Evolutionary conservation across 768 basidiomycete species (phyloP), one percentile per base, ranked within the genome.

Genomic region (Termitomyces titanicus): DNA sequence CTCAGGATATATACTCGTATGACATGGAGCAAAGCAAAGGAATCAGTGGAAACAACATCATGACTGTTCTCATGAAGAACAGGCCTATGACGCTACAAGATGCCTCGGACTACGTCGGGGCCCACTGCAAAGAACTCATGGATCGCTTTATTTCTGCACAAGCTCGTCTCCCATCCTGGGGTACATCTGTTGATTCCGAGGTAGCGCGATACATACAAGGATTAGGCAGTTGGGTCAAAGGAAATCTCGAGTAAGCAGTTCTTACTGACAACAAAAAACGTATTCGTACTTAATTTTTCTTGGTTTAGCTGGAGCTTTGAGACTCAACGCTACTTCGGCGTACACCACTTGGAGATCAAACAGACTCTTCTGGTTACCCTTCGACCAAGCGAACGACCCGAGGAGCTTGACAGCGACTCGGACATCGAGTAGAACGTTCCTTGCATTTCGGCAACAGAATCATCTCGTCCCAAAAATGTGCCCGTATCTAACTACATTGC

Each of bases 11-110:
- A 15, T 87, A 86, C 63, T 87, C 84, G 8, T 89, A 88, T 68
- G 82, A 86, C 66, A 82, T 85, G 79, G 86, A 90, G 61, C 83
- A 86, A 61, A 77, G 80, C 48, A 80, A 80, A 61, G 88, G 85
- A 18, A 79, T 82, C 49, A 74, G 70, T 25, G 82, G 82, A 54
- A 87, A 86, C 64, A 89, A 88, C 65, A 75, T 88, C 60, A 73
- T 90, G 48, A 84, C 83, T 9, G 83, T 88, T 35, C 75, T 86
- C 55, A 86, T 87, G 82, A 67, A 79, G 55, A 77, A 80, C 58
- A 76, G 76, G 51, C 61, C 69, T 20, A 66, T 85, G 47, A 73
- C 74, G 51, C 71, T 88, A 46, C 86, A 88, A 67, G 74, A 77
- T 25, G 82, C 86, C 0, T 74, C 78, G 31, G 80, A 89, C 64